Conservation (phyloP, 805 yeast species). For the Kuraishia ogatae region DNA sequence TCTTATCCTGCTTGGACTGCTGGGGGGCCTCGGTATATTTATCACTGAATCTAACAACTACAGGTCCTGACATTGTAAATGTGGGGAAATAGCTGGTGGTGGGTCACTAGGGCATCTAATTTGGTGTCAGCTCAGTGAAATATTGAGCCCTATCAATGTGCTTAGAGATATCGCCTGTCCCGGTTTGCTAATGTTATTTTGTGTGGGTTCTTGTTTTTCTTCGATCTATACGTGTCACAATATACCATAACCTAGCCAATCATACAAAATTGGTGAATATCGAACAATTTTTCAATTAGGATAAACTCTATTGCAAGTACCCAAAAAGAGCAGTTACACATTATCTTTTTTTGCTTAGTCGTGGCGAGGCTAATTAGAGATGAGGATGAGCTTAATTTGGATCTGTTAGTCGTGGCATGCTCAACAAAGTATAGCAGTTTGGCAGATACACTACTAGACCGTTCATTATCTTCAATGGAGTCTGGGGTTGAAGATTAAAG, state of each 20-base stretch:
- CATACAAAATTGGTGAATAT: background rate
- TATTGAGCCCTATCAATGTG: no score
- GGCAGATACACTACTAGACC: background rate
- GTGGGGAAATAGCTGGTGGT: no score
- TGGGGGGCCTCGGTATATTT: conserved; percentile 18
- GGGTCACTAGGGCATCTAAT: no score
- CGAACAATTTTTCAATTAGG: background rate
- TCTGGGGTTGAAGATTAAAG: background rate
- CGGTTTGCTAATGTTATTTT: no score
- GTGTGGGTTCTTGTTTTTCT: no score
- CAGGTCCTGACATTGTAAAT: conserved; percentile 22
- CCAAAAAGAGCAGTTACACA: background rate
- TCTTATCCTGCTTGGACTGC: conserved; percentile 40
- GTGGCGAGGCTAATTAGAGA: background rate
- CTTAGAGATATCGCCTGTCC: no score
- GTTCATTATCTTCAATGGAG: background rate
- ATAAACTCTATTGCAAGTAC: background rate
- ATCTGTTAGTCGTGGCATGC: conserved; percentile 2
- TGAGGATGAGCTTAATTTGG: background rate
- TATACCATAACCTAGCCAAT: background rate
- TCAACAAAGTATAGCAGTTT: background rate
- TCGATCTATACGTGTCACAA: no score
- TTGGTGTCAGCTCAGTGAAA: no score
- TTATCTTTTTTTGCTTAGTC: background rate
- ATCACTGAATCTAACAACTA: conserved; percentile 39